Conservation (phyloP, 106 monocot species). For the Allium cepa region DNA sequence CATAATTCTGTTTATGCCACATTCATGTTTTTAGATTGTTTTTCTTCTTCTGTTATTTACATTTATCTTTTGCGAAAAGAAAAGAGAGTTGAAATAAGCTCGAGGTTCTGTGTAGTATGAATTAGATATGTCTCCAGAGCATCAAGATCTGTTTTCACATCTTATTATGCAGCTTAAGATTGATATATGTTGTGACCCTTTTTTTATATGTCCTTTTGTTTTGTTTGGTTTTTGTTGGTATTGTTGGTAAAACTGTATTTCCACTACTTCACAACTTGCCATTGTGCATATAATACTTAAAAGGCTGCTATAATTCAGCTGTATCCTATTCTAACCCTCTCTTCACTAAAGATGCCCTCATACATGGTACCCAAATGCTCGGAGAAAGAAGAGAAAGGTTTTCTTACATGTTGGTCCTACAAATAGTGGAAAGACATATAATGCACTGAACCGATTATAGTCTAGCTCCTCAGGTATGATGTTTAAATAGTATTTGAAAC, state of each 20-base stretch:
- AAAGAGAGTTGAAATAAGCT: no score
- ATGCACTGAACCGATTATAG: constrained; percentile 83
- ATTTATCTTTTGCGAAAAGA: no score
- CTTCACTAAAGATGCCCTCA: constrained; percentile 54
- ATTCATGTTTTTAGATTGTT: background rate
- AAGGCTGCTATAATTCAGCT: background rate
- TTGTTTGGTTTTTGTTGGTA: background rate
- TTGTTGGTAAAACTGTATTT: background rate
- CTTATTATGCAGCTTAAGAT: background rate
- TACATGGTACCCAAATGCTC: constrained; percentile 90
- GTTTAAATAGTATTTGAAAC: background rate
- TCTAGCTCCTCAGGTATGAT: constrained; percentile 58
- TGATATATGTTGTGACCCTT: background rate
- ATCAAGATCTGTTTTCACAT: background rate
- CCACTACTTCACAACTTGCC: no score
- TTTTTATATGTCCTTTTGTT: background rate
- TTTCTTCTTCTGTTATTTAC: no score
- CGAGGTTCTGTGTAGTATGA: no score
- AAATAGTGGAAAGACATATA: constrained; percentile 96
- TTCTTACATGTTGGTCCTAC: constrained; percentile 96
- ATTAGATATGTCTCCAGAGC: no score
- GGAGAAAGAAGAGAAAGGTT: constrained; percentile 71
- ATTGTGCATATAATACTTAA: no score
- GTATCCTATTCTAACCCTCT: background rate
- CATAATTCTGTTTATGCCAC: background rate